Percentiles rank a stretch among this genome's conserved stretches.
Conservation (phyloP, 352 stramenopile species). For the Phytophthora parvispora region DNA sequence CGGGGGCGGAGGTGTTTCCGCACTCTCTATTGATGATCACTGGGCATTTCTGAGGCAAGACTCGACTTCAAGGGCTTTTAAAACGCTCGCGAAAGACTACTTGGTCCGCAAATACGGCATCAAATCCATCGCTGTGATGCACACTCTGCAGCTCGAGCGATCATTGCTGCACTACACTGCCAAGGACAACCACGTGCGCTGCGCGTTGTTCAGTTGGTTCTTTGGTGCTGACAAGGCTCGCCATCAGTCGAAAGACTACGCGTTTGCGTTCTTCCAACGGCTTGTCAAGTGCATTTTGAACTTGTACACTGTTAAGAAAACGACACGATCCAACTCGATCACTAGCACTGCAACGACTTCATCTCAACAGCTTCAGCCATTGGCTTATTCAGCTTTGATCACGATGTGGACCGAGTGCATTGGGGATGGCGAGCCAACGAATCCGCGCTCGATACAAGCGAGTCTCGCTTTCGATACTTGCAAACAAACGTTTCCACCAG, state of each 20-base stretch:
- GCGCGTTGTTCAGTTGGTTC: slow-evolving; percentile 78
- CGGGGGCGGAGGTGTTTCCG: slow-evolving; percentile 15
- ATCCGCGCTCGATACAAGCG: slow-evolving; percentile 24
- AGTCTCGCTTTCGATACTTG: slow-evolving; percentile 54
- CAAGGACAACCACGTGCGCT: slow-evolving; percentile 60
- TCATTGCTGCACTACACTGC: slow-evolving; percentile 67
- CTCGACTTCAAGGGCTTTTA: slow-evolving; percentile 48
- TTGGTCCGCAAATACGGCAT: slow-evolving; percentile 79
- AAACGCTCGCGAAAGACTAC: slow-evolving; percentile 68
- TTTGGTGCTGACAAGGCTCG: slow-evolving; percentile 63
- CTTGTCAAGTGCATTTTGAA: slow-evolving; percentile 57
- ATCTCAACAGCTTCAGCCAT: slow-evolving; percentile 12
- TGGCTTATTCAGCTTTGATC: slow-evolving; percentile 58
- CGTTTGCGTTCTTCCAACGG: slow-evolving; percentile 69
- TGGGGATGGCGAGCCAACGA: slow-evolving; percentile 60
- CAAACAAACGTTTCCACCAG: slow-evolving; percentile 46
- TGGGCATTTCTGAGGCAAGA: slow-evolving; percentile 45
- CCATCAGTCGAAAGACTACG: slow-evolving; percentile 55
- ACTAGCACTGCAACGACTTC: neutral
- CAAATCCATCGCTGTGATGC: slow-evolving; percentile 78
- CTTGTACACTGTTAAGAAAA: slow-evolving; percentile 46
- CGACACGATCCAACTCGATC: slow-evolving; percentile 16
- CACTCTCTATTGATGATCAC: slow-evolving; percentile 40
- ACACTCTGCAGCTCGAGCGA: slow-evolving; percentile 74
- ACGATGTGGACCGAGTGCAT: slow-evolving; percentile 71